phyloP scores from a whole-genome alignment of 306 rosid species.

The Begonia peltatifolia region DNA sequence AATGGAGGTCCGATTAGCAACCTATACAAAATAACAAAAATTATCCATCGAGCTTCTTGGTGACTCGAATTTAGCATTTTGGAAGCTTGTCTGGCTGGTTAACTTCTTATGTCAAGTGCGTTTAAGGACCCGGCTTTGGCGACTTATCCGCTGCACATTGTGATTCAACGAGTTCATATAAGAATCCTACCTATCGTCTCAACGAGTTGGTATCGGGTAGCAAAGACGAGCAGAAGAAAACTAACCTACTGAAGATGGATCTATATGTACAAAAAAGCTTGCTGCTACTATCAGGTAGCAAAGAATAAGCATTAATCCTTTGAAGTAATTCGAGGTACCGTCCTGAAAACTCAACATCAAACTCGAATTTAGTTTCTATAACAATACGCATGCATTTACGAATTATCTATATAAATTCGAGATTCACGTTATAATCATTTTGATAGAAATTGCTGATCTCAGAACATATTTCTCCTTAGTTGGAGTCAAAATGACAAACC shows the following conservation, averaged over 20 bases:
- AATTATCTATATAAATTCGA: too few species aligned
- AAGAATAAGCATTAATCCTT: constrained; percentile 73
- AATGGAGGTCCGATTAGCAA: not conserved
- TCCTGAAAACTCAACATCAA: constrained; percentile 30
- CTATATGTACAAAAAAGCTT: constrained; percentile 71
- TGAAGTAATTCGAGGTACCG: constrained; percentile 77
- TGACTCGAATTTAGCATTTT: too few species aligned
- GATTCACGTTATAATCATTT: not conserved
- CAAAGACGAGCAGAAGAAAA: not conserved
- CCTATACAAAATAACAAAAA: constrained; percentile 5
- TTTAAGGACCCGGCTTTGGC: constrained; percentile 1
- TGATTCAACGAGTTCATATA: too few species aligned
- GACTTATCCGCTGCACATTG: constrained; percentile 3
- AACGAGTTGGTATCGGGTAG: not conserved
- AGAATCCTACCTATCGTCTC: not conserved
- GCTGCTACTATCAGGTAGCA: constrained; percentile 82
- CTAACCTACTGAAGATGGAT: constrained; percentile 31
- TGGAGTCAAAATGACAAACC: constrained; percentile 27
- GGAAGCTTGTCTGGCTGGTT: not conserved
- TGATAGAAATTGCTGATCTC: not conserved
- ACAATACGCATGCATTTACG: too few species aligned
- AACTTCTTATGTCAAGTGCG: constrained; percentile 2
- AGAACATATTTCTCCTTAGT: not conserved
- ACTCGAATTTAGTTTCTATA: too few species aligned
- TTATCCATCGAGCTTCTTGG: constrained; percentile 1